Conservation (phyloP, 345 rosid genomes). For the Camelina sativa region DNA sequence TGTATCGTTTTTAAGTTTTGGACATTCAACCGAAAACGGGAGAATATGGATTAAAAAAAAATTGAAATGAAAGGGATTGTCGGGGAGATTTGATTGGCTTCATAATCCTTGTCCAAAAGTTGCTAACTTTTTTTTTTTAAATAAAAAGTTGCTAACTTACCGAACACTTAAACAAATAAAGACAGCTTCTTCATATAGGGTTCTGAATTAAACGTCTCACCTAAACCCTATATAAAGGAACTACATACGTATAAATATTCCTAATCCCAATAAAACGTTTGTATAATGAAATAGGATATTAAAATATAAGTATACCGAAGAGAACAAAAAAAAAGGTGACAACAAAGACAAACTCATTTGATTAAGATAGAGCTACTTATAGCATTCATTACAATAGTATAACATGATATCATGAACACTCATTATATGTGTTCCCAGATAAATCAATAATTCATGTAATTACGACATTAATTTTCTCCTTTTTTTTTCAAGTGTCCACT, state of each 20-base stretch:
- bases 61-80: slow-evolving; percentile 39
- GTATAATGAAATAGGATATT: not conserved
- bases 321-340: slow-evolving; percentile 19
- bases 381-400: slow-evolving; percentile 25
- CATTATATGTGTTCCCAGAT: slow-evolving; percentile 28
- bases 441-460: slow-evolving; percentile 35
- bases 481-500: slow-evolving; percentile 40
- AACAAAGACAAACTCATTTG: slow-evolving; percentile 43
- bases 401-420: slow-evolving; percentile 45
- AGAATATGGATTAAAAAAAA: slow-evolving; percentile 11
- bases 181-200: slow-evolving; percentile 30
- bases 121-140: no score
- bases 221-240: slow-evolving; percentile 26
- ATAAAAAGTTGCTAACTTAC: slow-evolving; percentile 39
- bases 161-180: slow-evolving; percentile 42
- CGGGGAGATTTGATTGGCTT: slow-evolving; percentile 48
- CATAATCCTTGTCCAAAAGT: slow-evolving; percentile 37
- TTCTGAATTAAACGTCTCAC: slow-evolving; percentile 39
- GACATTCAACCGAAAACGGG: slow-evolving; percentile 29
- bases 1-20: slow-evolving; percentile 22
- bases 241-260: not conserved
- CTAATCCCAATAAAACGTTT: slow-evolving; percentile 1
- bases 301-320: not conserved
- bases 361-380: slow-evolving; percentile 45
- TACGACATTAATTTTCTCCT: not conserved